A percentile compares a stretch with the other conserved stretches of the same genome.
Conservation (phyloP, 176 grass and related monocot species). For the Alloteropsis semialata region DNA sequence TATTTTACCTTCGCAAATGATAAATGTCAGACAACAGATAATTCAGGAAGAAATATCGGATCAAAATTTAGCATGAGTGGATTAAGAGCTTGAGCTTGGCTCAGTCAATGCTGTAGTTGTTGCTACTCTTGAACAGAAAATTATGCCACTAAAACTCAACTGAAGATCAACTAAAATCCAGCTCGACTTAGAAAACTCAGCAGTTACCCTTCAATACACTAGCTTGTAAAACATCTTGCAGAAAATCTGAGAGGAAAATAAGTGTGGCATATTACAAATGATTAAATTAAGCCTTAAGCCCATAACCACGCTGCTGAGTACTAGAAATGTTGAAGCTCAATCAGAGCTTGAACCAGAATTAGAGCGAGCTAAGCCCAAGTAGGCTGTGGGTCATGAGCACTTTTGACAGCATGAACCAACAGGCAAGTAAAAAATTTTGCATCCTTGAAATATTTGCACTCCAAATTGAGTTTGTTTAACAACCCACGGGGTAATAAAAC, state of each 20-base stretch:
- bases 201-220: no score
- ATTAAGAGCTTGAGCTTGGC: not conserved
- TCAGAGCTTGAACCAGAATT: not conserved
- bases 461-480: not conserved
- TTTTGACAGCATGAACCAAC: not conserved
- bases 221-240: no score
- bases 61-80: not conserved
- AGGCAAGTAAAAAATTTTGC: not conserved
- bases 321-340: not conserved
- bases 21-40: not conserved
- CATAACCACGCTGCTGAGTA: not conserved
- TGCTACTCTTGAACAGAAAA: not conserved
- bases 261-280: not conserved
- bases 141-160: not conserved
- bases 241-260: no score
- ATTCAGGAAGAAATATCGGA: no score
- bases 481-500: not conserved
- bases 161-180: no score
- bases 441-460: not conserved
- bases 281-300: not conserved
- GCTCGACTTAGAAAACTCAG: not conserved
- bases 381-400: not conserved
- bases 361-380: no score
- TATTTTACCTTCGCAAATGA: no score
- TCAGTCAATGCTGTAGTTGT: no score